A percentile compares a stretch with the other conserved stretches of the same genome.
These are phyloP conservation scores for Aureobasidium pullulans DNA, from an alignment of 2,329 filamentous ascomycete genomes.

Conservation along the genomic window DNA sequence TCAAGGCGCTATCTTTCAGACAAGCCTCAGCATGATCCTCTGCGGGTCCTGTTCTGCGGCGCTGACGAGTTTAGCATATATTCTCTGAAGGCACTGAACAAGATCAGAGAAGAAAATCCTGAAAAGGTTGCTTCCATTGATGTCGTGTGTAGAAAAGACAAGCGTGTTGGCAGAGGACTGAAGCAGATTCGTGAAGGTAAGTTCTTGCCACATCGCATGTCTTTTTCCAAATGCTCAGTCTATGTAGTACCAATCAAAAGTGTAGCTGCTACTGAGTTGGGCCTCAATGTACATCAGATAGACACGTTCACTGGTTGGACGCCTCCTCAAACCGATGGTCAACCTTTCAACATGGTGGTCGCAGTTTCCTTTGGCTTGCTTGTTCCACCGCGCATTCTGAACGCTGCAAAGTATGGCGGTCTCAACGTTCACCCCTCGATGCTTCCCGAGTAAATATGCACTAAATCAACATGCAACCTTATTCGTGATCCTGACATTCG, in stretches of 20 bases:
- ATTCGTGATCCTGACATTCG: conserved; percentile 13
- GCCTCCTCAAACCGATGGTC: conserved; percentile 44
- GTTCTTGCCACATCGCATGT: conserved; percentile 15
- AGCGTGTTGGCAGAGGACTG: conserved; percentile 66
- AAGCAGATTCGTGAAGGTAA: conserved; percentile 61
- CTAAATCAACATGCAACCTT: not conserved
- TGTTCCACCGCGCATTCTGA: conserved; percentile 70
- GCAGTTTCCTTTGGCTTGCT: conserved; percentile 93
- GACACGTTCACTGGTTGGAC: conserved; percentile 81
- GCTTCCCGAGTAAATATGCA: conserved; percentile 61
- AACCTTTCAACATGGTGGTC: conserved; percentile 66
- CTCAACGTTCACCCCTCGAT: conserved; percentile 91
- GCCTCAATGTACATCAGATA: conserved; percentile 62
- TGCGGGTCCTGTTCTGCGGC: conserved; percentile 88
- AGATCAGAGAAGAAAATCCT: conserved; percentile 42
- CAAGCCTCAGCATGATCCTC: conserved; percentile 38
- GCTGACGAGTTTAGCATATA: conserved; percentile 84
- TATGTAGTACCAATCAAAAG: conserved; percentile 63
- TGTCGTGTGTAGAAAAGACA: conserved; percentile 75
- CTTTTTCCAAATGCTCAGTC: conserved; percentile 12
- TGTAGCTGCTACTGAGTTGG: conserved; percentile 52
- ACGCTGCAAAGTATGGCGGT: conserved; percentile 67
- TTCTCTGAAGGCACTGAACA: conserved; percentile 62
- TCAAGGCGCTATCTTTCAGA: not conserved
- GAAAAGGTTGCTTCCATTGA: conserved; percentile 66